phyloP scores from a whole-genome alignment of 1,284 basidiomycete genomes.

The Peniophora sp. region DNA sequence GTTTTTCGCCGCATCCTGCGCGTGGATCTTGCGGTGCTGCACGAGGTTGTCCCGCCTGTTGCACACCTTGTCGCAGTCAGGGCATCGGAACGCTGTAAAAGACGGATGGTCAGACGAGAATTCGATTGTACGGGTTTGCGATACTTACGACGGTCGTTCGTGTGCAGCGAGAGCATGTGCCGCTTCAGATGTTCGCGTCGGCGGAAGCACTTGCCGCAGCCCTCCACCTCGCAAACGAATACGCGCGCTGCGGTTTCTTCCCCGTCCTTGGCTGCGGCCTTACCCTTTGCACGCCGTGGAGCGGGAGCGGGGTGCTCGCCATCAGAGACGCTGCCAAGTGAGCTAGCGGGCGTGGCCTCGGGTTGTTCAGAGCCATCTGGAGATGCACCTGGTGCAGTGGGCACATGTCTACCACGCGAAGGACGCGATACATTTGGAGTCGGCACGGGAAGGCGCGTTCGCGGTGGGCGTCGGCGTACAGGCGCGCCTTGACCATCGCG shows the following conservation, averaged over 20 bases:
- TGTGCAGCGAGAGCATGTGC: slow-evolving; percentile 71
- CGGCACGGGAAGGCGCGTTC: not conserved
- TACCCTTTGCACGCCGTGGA: no score
- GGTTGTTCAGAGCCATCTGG: no score
- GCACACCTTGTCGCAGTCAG: not conserved
- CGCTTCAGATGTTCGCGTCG: slow-evolving; percentile 74
- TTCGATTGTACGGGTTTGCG: not conserved
- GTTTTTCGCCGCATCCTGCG: not conserved
- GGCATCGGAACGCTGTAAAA: not conserved
- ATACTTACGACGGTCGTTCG: slow-evolving; percentile 66
- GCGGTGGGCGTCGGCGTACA: not conserved
- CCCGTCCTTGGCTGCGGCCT: not conserved
- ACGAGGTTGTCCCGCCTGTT: slow-evolving; percentile 1
- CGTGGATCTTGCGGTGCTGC: not conserved
- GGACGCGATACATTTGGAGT: not conserved
- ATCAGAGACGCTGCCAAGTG: no score
- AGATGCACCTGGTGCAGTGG: not conserved
- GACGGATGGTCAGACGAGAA: not conserved
- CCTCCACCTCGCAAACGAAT: slow-evolving; percentile 48
- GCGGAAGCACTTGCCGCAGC: slow-evolving; percentile 66
- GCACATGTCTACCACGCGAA: not conserved
- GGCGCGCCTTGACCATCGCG: not conserved
- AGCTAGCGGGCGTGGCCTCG: no score
- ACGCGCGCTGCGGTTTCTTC: not conserved
- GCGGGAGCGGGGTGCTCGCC: no score